Evolutionary conservation across 768 basidiomycete genomes (phyloP).

Genomic region (Sporobolomyces roseus): DNA sequence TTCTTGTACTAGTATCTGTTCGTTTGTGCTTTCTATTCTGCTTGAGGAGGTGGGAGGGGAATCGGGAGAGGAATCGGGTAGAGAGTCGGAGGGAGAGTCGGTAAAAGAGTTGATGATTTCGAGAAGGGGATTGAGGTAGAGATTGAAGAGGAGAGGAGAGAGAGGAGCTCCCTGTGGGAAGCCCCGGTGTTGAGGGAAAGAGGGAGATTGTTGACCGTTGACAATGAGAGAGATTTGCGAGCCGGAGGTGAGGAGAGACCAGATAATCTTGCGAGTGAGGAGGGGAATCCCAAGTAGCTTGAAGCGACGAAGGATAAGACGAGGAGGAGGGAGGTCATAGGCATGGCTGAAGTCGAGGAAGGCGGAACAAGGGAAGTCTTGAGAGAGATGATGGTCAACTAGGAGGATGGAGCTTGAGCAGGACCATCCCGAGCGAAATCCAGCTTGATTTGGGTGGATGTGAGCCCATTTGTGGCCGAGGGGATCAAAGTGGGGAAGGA

Average conservation of each 20-base stretch:
- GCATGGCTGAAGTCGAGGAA: constrained; percentile 1
- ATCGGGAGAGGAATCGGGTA: no score
- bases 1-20: neutral
- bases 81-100: no score
- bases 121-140: neutral
- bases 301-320: constrained; percentile 1
- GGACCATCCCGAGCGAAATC: neutral
- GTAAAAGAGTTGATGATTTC: neutral
- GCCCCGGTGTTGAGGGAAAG: neutral
- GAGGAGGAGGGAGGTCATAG: neutral
- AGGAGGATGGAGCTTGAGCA: neutral
- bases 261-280: neutral
- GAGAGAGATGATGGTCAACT: neutral
- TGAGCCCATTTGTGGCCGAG: neutral
- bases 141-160: constrained; percentile 5
- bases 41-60: no score
- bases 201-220: neutral
- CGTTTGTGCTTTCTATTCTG: no score
- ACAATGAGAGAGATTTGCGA: neutral
- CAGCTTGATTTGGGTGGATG: neutral
- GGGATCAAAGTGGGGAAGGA: neutral
- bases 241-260: neutral
- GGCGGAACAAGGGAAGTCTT: neutral
- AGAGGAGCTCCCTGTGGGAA: constrained; percentile 1
- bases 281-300: neutral